Evolutionary conservation across 2,329 filamentous ascomycete genomes (phyloP).

Genomic region (Macrophomina phaseolina): DNA sequence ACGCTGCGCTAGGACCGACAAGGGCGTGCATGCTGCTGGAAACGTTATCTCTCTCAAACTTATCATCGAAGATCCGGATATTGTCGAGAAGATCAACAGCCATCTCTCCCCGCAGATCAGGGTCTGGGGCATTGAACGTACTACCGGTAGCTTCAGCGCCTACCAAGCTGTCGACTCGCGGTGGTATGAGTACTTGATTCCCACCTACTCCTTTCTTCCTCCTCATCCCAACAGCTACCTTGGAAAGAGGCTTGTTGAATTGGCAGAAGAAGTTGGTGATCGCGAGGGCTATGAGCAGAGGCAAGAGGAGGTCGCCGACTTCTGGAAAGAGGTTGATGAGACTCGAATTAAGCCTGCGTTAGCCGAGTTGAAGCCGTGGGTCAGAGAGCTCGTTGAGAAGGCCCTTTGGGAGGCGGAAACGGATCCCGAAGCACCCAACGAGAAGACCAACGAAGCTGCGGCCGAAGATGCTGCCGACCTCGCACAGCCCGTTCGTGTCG

Average conservation of each 20-base stretch:
- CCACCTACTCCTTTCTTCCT: constrained; percentile 88
- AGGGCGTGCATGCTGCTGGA: constrained; percentile 94
- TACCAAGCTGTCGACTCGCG: constrained; percentile 94
- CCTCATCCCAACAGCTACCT: constrained; percentile 88
- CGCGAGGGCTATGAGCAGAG: constrained; percentile 70
- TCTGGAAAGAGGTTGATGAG: constrained; percentile 84
- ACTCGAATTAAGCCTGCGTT: constrained; percentile 75
- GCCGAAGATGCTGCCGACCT: constrained; percentile 40
- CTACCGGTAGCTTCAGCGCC: constrained; percentile 89
- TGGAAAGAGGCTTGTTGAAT: constrained; percentile 79
- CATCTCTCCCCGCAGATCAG: constrained; percentile 86
- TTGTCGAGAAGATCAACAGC: constrained; percentile 90
- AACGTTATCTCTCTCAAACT: constrained; percentile 95
- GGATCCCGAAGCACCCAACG: constrained; percentile 35
- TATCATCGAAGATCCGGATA: constrained; percentile 88
- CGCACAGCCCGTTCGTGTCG: constrained; percentile 17
- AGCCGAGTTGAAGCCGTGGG: constrained; percentile 65
- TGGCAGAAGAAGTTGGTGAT: constrained; percentile 74
- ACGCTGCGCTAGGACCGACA: constrained; percentile 93
- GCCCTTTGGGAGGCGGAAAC: constrained; percentile 58
- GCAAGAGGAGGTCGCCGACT: constrained; percentile 78
- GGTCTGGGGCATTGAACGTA: constrained; percentile 90
- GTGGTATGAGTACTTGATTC: constrained; percentile 97
- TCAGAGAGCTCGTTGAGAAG: constrained; percentile 67
- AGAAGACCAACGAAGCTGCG: constrained; percentile 43